Evolutionary conservation across 768 basidiomycete species (phyloP).

Genomic region (Leccinum variicolor): DNA sequence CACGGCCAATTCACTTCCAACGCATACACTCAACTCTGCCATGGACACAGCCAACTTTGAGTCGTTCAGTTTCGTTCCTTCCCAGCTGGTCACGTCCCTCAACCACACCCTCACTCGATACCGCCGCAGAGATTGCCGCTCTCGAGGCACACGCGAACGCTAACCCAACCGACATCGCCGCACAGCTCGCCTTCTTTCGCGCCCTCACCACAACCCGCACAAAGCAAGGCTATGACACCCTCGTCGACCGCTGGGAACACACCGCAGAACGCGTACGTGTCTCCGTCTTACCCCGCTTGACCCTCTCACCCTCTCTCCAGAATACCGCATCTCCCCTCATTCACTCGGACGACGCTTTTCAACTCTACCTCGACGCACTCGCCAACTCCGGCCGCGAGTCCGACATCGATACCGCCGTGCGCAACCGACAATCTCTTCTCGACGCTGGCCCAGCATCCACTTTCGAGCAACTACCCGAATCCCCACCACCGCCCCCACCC

Average conservation of each 20-base stretch:
- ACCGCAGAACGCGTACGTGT: conserved; percentile 77
- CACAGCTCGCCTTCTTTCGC: conserved; percentile 67
- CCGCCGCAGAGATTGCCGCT: conserved; percentile 67
- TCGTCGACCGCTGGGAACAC: conserved; percentile 80
- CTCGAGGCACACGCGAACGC: conserved; percentile 79
- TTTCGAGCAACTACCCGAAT: conserved; percentile 7
- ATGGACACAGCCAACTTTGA: neutral
- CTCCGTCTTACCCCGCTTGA: neutral
- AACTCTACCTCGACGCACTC: conserved; percentile 69
- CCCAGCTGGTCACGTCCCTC: conserved; percentile 19
- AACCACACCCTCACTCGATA: conserved; percentile 55
- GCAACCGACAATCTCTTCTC: conserved; percentile 63
- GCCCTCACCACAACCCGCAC: conserved; percentile 64
- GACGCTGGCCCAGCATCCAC: conserved; percentile 29
- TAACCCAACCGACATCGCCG: conserved; percentile 61
- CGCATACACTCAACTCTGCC: neutral
- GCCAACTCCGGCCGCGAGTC: conserved; percentile 53
- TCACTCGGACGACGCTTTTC: conserved; percentile 68
- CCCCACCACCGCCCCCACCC: conserved; percentile 2
- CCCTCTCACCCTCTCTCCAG: conserved; percentile 35
- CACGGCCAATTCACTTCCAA: neutral
- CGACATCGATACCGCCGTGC: conserved; percentile 63
- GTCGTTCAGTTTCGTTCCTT: conserved; percentile 26
- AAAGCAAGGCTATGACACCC: conserved; percentile 57
- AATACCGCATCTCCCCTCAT: conserved; percentile 67